Percentiles rank a stretch among this genome's conserved stretches.
These are phyloP conservation scores for Candida mattraensis DNA, from an alignment of 805 yeast species.

Conservation along the genomic window DNA sequence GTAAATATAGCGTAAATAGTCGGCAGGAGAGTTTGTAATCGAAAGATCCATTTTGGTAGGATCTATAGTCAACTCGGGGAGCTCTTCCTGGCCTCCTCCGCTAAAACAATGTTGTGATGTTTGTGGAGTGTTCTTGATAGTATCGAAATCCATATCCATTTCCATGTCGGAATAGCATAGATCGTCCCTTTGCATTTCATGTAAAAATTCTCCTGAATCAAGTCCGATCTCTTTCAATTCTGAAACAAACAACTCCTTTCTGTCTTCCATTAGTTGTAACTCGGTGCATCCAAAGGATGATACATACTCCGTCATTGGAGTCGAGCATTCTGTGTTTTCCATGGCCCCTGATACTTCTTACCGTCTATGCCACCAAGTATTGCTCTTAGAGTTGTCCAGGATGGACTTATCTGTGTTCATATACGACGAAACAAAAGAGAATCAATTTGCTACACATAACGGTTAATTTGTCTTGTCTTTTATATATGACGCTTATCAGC, in stretches of 20 bases:
- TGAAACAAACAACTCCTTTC: slow-evolving; percentile 10
- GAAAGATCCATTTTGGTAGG: slow-evolving; percentile 14
- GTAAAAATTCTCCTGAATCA: slow-evolving; percentile 16
- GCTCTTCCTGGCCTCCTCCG: slow-evolving; percentile 10
- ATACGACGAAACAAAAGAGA: slow-evolving; percentile 11
- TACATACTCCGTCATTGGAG: slow-evolving; percentile 13
- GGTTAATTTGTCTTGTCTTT: slow-evolving; percentile 10
- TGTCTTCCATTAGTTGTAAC: slow-evolving; percentile 5
- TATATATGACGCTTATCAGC: slow-evolving; percentile 10
- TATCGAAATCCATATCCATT: slow-evolving; percentile 16
- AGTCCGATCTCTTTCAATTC: slow-evolving; percentile 16
- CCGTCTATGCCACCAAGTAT: slow-evolving; percentile 3
- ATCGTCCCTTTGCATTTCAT: slow-evolving; percentile 18
- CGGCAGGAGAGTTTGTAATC: neutral
- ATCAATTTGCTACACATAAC: slow-evolving; percentile 4
- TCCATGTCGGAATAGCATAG: slow-evolving; percentile 17
- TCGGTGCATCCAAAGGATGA: slow-evolving; percentile 7
- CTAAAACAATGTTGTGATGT: slow-evolving; percentile 13
- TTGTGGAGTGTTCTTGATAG: slow-evolving; percentile 13
- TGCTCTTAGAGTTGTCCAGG: slow-evolving; percentile 8
- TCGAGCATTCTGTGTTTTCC: slow-evolving; percentile 12
- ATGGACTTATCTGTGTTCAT: too few relatives aligned
- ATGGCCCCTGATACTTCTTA: slow-evolving; percentile 7
- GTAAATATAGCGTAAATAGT: slow-evolving; percentile 4
- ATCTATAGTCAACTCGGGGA: slow-evolving; percentile 16